These are phyloP conservation scores for Nicotiana otophora DNA, from an alignment of 257 asterid species.

Conservation along the genomic window DNA sequence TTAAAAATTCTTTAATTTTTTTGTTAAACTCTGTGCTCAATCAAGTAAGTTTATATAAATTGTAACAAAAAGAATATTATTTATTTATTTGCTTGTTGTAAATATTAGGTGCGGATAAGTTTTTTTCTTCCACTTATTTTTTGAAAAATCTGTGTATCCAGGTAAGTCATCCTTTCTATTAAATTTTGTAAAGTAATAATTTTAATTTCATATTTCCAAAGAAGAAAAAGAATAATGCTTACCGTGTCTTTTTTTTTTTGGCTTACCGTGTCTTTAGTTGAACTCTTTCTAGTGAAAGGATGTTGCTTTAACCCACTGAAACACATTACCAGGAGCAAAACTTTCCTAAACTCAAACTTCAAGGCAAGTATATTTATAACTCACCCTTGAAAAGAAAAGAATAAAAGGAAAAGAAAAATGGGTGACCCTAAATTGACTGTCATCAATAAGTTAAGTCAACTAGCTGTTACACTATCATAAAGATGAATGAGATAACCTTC, in stretches of 20 bases:
- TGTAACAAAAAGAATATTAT: too few relatives aligned
- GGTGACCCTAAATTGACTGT: background rate
- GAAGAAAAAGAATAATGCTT: too few relatives aligned
- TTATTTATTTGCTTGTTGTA: too few relatives aligned
- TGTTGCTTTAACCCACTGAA: background rate
- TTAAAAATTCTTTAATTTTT: too few relatives aligned
- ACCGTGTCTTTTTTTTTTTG: background rate
- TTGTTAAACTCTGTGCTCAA: too few relatives aligned
- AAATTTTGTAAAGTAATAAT: background rate
- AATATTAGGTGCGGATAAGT: too few relatives aligned
- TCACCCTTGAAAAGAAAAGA: background rate
- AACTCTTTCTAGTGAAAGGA: background rate
- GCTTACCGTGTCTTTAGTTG: background rate
- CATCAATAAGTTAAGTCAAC: background rate
- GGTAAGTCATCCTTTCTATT: too few relatives aligned
- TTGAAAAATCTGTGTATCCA: too few relatives aligned
- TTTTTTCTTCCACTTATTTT: too few relatives aligned
- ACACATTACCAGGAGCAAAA: background rate
- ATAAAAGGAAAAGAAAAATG: background rate
- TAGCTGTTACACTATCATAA: background rate
- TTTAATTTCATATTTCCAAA: background rate
- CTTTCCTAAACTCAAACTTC: background rate
- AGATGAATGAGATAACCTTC: background rate
- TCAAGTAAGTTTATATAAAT: too few relatives aligned
- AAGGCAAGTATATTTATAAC: background rate